Conservation (phyloP, 352 stramenopile genomes). For the Saprolegnia parasitica region DNA sequence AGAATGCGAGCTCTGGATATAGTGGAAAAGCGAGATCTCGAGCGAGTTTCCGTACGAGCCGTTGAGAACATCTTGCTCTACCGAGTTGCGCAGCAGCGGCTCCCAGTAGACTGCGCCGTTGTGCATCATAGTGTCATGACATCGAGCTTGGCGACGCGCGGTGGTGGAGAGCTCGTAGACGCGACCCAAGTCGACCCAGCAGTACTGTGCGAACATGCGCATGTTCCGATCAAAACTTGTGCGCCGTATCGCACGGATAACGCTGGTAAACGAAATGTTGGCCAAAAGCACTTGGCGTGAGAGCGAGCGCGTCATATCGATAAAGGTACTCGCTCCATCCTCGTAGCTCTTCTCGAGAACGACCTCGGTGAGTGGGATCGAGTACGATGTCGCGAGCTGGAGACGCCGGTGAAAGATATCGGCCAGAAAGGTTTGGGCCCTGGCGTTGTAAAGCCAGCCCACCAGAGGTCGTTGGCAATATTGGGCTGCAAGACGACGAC, state of each 20-base stretch:
- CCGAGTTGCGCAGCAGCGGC: neutral
- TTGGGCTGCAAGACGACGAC: neutral
- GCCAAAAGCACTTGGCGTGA: neutral
- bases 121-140: neutral
- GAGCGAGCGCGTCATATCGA: neutral
- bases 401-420: neutral
- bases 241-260: neutral
- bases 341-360: neutral
- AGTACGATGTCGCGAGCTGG: neutral
- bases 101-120: neutral
- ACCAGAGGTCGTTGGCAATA: slow-evolving; percentile 4
- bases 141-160: neutral
- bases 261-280: neutral
- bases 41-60: slow-evolving; percentile 4
- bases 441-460: slow-evolving; percentile 1
- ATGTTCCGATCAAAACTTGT: neutral
- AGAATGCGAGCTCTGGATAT: neutral
- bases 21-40: neutral
- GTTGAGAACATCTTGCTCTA: neutral
- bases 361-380: neutral
- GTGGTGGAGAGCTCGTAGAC: neutral
- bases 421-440: neutral
- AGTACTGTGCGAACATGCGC: neutral
- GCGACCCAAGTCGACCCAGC: neutral
- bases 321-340: neutral